Conservation (phyloP, 345 rosid species). For the Hypericum perforatum region DNA sequence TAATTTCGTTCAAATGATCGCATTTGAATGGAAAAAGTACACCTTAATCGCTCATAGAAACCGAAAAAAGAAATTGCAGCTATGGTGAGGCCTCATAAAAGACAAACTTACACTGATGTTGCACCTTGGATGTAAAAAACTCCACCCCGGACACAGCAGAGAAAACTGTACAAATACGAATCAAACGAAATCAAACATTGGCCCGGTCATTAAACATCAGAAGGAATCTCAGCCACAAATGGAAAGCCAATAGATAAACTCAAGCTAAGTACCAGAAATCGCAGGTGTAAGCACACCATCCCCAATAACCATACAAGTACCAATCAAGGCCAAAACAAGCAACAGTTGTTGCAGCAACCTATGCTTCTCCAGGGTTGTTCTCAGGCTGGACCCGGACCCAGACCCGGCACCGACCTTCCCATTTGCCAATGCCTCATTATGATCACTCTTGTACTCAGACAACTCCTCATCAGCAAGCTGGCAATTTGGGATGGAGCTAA, state of each 20-base stretch:
- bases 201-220: not conserved
- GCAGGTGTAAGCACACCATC: slow-evolving; percentile 17
- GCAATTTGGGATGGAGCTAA: slow-evolving; percentile 12
- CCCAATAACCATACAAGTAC: slow-evolving; percentile 20
- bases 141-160: no score
- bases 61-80: no score
- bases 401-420: slow-evolving; percentile 20
- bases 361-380: slow-evolving; percentile 50
- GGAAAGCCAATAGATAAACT: no score
- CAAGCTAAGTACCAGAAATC: slow-evolving; percentile 9
- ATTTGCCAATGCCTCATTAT: no score
- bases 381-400: slow-evolving; percentile 37
- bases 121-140: no score
- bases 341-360: slow-evolving; percentile 24
- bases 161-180: no score
- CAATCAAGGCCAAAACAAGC: slow-evolving; percentile 10
- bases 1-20: no score
- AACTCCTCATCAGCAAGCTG: slow-evolving; percentile 12
- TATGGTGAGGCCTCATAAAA: no score
- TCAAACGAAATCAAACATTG: no score
- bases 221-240: not conserved
- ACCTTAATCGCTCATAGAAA: no score
- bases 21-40: no score
- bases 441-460: slow-evolving; percentile 25
- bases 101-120: no score